Evolutionary conservation across 768 basidiomycete species (phyloP).

Genomic region (Naematelia aurantialba): DNA sequence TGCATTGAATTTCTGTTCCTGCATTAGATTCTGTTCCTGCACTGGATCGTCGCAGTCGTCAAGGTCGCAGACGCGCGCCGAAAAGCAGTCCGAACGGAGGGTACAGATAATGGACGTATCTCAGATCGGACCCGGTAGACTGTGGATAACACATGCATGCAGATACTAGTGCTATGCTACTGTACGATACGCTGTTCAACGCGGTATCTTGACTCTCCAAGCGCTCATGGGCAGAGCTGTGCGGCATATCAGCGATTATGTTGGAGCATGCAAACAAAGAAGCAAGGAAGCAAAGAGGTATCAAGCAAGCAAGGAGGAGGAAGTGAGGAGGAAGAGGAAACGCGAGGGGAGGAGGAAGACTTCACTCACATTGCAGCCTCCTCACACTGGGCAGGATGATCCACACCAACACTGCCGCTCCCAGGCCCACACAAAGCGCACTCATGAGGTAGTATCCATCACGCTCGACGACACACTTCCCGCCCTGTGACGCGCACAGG

Average conservation of each 20-base stretch:
- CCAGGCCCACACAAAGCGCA: conserved; percentile 70
- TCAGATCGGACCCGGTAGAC: background rate
- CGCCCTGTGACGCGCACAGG: conserved; percentile 68
- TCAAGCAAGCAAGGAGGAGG: background rate
- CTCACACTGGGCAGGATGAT: conserved; percentile 81
- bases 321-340: background rate
- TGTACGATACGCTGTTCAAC: background rate
- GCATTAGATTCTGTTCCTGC: too few relatives aligned
- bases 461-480: conserved; percentile 72
- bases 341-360: too few relatives aligned
- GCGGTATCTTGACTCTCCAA: conserved; percentile 43
- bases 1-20: too few relatives aligned
- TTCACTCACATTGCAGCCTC: conserved; percentile 71
- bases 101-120: too few relatives aligned
- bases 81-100: too few relatives aligned
- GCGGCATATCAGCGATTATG: conserved; percentile 2
- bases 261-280: background rate
- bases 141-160: background rate
- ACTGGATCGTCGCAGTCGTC: too few relatives aligned
- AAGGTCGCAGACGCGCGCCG: too few relatives aligned
- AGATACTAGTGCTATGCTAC: background rate
- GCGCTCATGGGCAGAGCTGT: conserved; percentile 40
- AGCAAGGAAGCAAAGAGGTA: background rate
- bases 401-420: conserved; percentile 65
- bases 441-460: conserved; percentile 92